Base-by-base conservation (phyloP, 345 rosid genomes). In the Eucalyptus erythrocorys region DNA sequence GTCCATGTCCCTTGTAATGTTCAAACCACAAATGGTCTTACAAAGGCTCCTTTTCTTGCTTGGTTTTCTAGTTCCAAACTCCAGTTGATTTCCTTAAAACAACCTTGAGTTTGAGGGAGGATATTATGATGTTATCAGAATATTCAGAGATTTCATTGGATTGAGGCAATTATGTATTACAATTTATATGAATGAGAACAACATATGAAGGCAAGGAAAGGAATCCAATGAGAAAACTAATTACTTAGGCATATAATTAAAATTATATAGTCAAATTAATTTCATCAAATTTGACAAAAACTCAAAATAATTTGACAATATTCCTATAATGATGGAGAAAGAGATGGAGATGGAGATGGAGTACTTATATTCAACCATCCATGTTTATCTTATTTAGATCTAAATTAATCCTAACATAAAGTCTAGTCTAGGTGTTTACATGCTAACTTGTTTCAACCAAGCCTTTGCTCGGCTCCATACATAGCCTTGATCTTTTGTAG, bases 41-140 rank as follows among this genome's bases (percentile, higher is more conserved):
- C 55, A 51, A 51, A 51, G 55, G 55, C 24, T 19, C 55, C 2
- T 19, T 51, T 51, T 51, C 24, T 51, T 51, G 55, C 24, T 51
- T 51, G 1, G 1, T 51, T 51, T 51, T 51, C 55, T 19, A 51
- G 1, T 51, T 51, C 55, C 55, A 51, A 51, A 19, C 55, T 51
- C 55, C 1, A 51, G 1, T 51, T 7, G 55, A 51, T 51, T 19
- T 19, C 55, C 55, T 51, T 51, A 51, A 51, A 51, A 51, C 24
- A 51, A 51, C 55, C 24, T 51, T 19, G 10, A 0, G 24, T 51
- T 51, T 51, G 64, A 57, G n/a, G 64, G 64, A 0, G 24, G 64
- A 57, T 26, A 57, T 57, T 57, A 4, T 57, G 1, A 57, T 57
- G 30, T 57, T 11, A 57, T 26, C 14, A 0, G 0, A 5, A 57